Conservation (phyloP, 2,329 filamentous ascomycete genomes). For the Fusarium fujikuroi region DNA sequence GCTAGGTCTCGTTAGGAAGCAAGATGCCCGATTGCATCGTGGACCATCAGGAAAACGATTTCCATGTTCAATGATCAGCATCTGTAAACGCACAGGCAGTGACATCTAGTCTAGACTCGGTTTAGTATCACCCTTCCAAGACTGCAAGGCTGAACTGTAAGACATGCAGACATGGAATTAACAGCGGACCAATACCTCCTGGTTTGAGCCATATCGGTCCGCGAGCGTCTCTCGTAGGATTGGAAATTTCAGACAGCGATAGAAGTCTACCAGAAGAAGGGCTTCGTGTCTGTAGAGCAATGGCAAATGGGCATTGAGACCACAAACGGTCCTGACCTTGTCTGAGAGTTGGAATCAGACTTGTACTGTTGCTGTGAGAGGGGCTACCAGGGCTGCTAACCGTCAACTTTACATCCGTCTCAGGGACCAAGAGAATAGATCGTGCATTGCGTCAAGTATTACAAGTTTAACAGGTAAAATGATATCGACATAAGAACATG, state of each 20-base stretch:
- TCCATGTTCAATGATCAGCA: slow-evolving; percentile 2
- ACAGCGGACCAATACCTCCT: slow-evolving; percentile 18
- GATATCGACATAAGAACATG: not conserved
- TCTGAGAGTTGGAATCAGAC: not conserved
- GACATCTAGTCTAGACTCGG: not conserved
- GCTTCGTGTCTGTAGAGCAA: slow-evolving; percentile 10
- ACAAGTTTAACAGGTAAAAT: not conserved
- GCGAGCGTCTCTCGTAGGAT: not conserved
- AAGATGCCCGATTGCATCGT: not conserved
- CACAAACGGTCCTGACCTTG: slow-evolving; percentile 14
- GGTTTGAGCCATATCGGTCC: not conserved
- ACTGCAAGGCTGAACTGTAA: slow-evolving; percentile 21
- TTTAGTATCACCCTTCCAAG: not conserved
- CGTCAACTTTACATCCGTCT: not conserved
- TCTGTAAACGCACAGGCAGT: not conserved
- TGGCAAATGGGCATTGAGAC: slow-evolving; percentile 17
- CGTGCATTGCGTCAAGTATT: not conserved
- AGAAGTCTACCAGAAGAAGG: slow-evolving; percentile 23
- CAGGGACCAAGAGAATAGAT: not conserved
- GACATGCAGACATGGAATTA: slow-evolving; percentile 2
- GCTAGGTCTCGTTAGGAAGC: not conserved
- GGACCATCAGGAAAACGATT: not conserved
- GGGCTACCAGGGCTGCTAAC: not conserved
- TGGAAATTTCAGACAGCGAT: slow-evolving; percentile 19
- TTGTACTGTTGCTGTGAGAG: not conserved